A percentile compares a stretch with the other conserved stretches of the same genome.
phyloP scores from a whole-genome alignment of 2,329 filamentous ascomycete species.

The Fusarium tupiense region DNA sequence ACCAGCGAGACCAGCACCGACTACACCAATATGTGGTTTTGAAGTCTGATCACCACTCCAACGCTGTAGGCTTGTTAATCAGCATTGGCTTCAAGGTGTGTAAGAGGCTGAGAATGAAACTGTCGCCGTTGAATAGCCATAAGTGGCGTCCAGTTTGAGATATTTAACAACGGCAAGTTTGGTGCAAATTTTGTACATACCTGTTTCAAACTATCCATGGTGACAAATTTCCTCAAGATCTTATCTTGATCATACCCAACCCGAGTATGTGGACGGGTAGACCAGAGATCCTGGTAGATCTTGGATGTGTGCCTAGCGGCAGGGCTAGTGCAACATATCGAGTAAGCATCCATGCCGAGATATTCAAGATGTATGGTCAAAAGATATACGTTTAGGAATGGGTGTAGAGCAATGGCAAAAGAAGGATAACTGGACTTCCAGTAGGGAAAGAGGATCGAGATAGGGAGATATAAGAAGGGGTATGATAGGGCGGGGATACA shows the following conservation, averaged over 20 bases:
- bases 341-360: constrained; percentile 61
- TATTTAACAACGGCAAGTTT: not conserved
- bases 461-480: constrained; percentile 5
- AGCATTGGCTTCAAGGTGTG: constrained; percentile 34
- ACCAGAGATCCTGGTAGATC: constrained; percentile 61
- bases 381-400: constrained; percentile 1
- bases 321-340: constrained; percentile 58
- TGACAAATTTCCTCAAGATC: constrained; percentile 41
- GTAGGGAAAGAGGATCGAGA: constrained; percentile 8
- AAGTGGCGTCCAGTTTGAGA: not conserved
- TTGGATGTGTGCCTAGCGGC: constrained; percentile 55
- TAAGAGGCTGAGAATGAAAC: constrained; percentile 2
- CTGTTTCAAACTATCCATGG: constrained; percentile 50
- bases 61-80: constrained; percentile 39
- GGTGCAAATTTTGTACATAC: constrained; percentile 40
- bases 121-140: not conserved
- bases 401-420: not conserved
- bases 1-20: constrained; percentile 76
- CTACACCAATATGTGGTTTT: constrained; percentile 68
- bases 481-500: constrained; percentile 22
- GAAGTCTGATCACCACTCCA: constrained; percentile 20
- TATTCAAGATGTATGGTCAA: not conserved
- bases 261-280: constrained; percentile 51
- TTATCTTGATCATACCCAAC: constrained; percentile 47
- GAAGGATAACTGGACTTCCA: constrained; percentile 33